Percentiles rank a stretch among this genome's conserved stretches.
phyloP scores from a whole-genome alignment of 1,284 basidiomycete species.

The Austroboletus novae-zelandiae region DNA sequence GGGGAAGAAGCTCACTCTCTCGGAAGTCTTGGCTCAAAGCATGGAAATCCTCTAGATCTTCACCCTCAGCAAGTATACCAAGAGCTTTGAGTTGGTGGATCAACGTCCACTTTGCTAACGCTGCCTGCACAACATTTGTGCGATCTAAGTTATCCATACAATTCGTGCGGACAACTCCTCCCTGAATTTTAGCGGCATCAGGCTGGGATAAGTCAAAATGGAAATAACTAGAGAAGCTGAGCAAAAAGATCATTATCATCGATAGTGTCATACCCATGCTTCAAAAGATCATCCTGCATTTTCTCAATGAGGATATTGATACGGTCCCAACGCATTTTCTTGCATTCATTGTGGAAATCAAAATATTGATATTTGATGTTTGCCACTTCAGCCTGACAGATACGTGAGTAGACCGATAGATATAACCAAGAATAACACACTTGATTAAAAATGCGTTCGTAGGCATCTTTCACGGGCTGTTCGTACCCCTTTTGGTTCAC shows the following conservation, averaged over 20 bases:
- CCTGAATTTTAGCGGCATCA: conserved; percentile 56
- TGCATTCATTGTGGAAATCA: conserved; percentile 98
- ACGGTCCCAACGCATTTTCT: conserved; percentile 92
- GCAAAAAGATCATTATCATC: background rate
- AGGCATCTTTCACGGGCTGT: conserved; percentile 94
- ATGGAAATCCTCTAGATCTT: conserved; percentile 75
- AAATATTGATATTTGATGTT: conserved; percentile 92
- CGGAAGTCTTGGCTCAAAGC: conserved; percentile 83
- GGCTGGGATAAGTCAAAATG: conserved; percentile 50
- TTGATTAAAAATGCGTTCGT: conserved; percentile 76
- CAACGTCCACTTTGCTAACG: conserved; percentile 82
- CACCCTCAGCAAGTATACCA: conserved; percentile 69
- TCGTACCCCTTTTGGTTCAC: conserved; percentile 97
- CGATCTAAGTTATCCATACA: conserved; percentile 97
- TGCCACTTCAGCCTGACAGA: conserved; percentile 53
- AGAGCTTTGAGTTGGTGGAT: conserved; percentile 75
- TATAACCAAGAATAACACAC: conserved; percentile 32
- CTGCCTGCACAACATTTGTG: conserved; percentile 94
- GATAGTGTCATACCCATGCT: conserved; percentile 58
- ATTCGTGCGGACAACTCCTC: conserved; percentile 76
- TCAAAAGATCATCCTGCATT: conserved; percentile 70
- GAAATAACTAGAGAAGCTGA: conserved; percentile 61
- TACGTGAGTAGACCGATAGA: conserved; percentile 4
- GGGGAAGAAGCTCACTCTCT: conserved; percentile 61
- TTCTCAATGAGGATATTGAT: conserved; percentile 83